Evolutionary conservation across 345 rosid genomes (phyloP).

Genomic region (Pistacia vera): DNA sequence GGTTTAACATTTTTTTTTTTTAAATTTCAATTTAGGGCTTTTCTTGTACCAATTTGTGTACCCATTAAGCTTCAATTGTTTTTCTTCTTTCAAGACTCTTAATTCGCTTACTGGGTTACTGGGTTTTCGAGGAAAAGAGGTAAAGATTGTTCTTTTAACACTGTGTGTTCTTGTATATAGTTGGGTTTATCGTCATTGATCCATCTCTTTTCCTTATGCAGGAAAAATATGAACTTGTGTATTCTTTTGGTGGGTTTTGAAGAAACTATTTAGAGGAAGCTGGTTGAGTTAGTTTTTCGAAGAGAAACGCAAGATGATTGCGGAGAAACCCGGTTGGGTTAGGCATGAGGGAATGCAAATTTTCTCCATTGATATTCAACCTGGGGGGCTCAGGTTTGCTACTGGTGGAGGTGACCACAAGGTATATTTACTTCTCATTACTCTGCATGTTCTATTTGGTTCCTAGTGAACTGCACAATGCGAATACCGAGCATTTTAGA

Average conservation of each 20-base stretch:
- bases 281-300: conserved; percentile 13
- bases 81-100: conserved; percentile 10
- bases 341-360: conserved; percentile 97
- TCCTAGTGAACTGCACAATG: background rate
- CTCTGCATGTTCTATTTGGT: conserved; percentile 3
- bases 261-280: conserved; percentile 16
- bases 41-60: background rate
- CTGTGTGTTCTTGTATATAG: background rate
- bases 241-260: conserved; percentile 15
- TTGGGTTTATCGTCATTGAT: background rate
- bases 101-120: background rate
- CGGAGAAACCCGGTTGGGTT: conserved; percentile 97
- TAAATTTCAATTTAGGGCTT: background rate
- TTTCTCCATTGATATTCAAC: conserved; percentile 96
- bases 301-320: conserved; percentile 58
- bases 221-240: conserved; percentile 23
- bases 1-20: background rate
- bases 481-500: background rate
- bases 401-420: conserved; percentile 99
- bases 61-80: background rate
- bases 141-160: background rate
- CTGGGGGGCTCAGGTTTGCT: conserved; percentile 93
- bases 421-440: conserved; percentile 42
- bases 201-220: conserved; percentile 13
- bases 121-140: background rate